Evolutionary conservation across 106 monocot genomes (phyloP).

Genomic region (Allium cepa): DNA sequence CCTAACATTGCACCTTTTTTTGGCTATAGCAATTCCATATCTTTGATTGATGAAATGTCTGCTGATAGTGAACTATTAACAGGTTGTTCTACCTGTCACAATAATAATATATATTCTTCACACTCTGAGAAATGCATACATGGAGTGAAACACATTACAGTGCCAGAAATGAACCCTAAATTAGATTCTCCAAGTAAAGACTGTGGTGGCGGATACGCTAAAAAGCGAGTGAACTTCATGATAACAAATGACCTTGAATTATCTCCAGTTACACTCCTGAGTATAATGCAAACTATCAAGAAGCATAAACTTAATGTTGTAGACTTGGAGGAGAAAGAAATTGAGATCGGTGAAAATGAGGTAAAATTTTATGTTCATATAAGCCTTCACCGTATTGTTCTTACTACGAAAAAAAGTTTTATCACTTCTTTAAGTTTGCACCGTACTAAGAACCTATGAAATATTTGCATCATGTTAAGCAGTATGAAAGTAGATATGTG

Average conservation of each 20-base stretch:
- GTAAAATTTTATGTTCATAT: too few relatives aligned
- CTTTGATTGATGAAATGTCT: neutral
- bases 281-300: too few relatives aligned
- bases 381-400: too few relatives aligned
- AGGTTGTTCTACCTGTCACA: neutral
- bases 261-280: neutral
- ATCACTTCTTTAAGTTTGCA: too few relatives aligned
- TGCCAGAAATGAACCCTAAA: slow-evolving; percentile 11
- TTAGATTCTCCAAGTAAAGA: neutral
- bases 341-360: too few relatives aligned
- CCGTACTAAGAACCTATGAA: too few relatives aligned
- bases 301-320: too few relatives aligned
- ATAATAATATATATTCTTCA: neutral
- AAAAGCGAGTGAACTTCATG: slow-evolving; percentile 7
- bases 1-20: slow-evolving; percentile 10
- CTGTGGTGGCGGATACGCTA: slow-evolving; percentile 10
- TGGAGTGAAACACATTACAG: neutral
- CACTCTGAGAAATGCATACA: neutral
- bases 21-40: neutral
- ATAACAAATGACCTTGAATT: slow-evolving; percentile 12
- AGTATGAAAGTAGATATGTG: too few relatives aligned
- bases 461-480: too few relatives aligned
- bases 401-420: too few relatives aligned
- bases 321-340: too few relatives aligned
- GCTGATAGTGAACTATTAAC: neutral